phyloP scores from a whole-genome alignment of 176 grass and related monocot species.

The Secale cereale region DNA sequence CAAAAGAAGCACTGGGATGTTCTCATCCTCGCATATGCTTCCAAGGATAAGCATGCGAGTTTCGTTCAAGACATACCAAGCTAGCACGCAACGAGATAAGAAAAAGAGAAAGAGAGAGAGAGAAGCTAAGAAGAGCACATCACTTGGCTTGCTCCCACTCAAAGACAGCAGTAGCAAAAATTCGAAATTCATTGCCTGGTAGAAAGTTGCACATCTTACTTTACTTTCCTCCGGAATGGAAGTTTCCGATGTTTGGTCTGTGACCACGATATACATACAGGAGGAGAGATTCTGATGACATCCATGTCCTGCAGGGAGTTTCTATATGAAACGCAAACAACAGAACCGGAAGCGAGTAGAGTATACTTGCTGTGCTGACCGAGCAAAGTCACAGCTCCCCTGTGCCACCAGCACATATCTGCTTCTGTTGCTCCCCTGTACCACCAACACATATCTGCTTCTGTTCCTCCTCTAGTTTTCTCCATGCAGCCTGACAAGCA shows the following conservation, averaged over 20 bases:
- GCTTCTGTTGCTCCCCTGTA: slow-evolving; percentile 41
- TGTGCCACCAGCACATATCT: neutral
- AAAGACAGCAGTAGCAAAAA: neutral
- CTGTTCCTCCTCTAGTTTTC: slow-evolving; percentile 60
- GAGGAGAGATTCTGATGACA: neutral
- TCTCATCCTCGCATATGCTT: slow-evolving; percentile 15
- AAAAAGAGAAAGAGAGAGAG: neutral
- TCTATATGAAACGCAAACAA: neutral
- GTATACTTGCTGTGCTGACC: neutral
- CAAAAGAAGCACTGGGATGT: neutral
- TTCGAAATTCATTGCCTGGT: neutral
- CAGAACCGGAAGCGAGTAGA: neutral
- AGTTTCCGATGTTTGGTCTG: neutral
- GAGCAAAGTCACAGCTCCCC: neutral
- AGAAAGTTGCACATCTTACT: neutral
- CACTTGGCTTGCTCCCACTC: too few relatives aligned
- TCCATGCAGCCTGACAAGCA: slow-evolving; percentile 66
- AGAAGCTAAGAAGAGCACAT: neutral
- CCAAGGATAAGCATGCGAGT: neutral
- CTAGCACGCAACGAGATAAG: neutral
- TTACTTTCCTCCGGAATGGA: neutral
- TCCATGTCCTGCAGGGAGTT: slow-evolving; percentile 2
- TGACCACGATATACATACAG: neutral
- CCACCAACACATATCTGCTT: slow-evolving; percentile 4
- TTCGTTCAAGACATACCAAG: neutral